Base-by-base conservation (phyloP, 1,284 basidiomycete species). In the Leccinum insolens region DNA sequence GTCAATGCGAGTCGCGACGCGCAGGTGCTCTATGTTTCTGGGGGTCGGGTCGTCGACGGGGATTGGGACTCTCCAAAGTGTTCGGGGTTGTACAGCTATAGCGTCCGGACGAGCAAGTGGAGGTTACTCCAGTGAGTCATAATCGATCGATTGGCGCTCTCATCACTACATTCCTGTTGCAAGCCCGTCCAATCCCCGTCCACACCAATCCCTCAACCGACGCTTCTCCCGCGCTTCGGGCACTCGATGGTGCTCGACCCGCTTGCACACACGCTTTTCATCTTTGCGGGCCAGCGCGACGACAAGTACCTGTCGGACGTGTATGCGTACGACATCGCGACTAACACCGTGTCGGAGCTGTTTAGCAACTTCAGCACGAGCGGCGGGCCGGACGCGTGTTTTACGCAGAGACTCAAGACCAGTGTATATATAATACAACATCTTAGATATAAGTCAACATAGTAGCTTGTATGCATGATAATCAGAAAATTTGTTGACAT, bases 171-270 rank as follows among this genome's bases (percentile, higher is more conserved):
- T 17, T 20, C 57, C 31, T 52, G 58, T 41, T 46, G 28, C 61
- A 84, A 81, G 70, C 78, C 78, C 39, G 71, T 81, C 46, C 80
- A 82, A 69, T 72, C 75, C 2, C 39, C 65, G 3, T 64, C 67
- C 34, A 44, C 77, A 2, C 70, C 75, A 49, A 64, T 72, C 4
- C 73, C 78, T 11, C 80, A 82, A 65, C 74, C 74, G 2, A 67
- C 77, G 55, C 86, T 90, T 39, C 82, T 87, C 34, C 81, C 88
- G 14, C 89, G 91, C 34, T 91, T 84, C 70, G 91, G 90, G 1
- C 92, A 94, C 77, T 91, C 90, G 1, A 93, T 93, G 92, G 85
- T 93, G 1, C 81, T 92, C 31, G 92, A 93, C 68, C 82, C 88
- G 2, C 76, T 74, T 14, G 79, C 84, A 1, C 85, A 84, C 61